phyloP scores from a whole-genome alignment of 2,329 filamentous ascomycete species.

The Neoscytalidium dimidiatum region DNA sequence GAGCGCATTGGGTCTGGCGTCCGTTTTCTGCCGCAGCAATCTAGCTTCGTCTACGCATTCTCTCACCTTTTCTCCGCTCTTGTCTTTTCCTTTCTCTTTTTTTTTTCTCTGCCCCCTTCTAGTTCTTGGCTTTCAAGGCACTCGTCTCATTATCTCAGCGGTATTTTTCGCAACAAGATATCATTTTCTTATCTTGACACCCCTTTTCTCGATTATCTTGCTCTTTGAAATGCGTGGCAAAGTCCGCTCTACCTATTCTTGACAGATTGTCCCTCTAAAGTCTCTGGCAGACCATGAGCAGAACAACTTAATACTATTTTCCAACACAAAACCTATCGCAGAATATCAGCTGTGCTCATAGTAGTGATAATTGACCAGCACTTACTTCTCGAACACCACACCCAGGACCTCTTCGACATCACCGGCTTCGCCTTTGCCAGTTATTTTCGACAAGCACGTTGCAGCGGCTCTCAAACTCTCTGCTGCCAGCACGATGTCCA shows the following conservation, averaged over 20 bases:
- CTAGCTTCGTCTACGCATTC: no score
- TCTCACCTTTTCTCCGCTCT: background rate
- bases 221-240: no score
- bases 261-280: background rate
- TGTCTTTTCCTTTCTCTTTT: background rate
- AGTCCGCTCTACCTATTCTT: background rate
- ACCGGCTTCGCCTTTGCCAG: conserved; percentile 78
- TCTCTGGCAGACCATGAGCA: background rate
- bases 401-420: conserved; percentile 96
- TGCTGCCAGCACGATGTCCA: conserved; percentile 87
- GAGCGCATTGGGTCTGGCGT: background rate
- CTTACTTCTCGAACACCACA: conserved; percentile 96
- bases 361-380: conserved; percentile 25
- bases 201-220: no score
- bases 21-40: background rate
- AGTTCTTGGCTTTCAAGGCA: no score
- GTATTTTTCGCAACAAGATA: no score
- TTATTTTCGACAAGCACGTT: conserved; percentile 79
- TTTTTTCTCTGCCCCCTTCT: no score
- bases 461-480: conserved; percentile 84
- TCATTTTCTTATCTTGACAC: no score
- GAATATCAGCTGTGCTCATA: background rate
- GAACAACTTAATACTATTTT: conserved; percentile 29
- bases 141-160: no score
- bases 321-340: conserved; percentile 40